Evolutionary conservation across 495 filamentous ascomycete species (phyloP).

Genomic region (Tuber magnatum): DNA sequence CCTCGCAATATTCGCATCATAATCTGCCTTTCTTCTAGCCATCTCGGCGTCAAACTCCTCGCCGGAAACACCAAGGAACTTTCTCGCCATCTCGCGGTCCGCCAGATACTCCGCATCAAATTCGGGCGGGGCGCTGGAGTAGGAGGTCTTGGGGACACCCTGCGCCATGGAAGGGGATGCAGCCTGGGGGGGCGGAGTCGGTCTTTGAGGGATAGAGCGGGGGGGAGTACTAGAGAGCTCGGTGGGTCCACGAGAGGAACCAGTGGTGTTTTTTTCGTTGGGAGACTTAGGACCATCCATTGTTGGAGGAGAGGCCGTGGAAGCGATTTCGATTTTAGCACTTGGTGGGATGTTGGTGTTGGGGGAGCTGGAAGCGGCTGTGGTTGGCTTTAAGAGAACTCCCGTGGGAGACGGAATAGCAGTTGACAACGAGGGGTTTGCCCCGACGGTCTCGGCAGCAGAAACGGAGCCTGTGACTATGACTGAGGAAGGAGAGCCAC

Average conservation of each 20-base stretch:
- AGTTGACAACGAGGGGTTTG: background rate
- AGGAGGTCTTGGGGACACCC: no score
- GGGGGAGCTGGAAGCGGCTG: background rate
- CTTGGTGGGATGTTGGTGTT: background rate
- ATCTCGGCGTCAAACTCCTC: background rate
- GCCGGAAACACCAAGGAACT: background rate
- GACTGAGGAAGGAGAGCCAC: background rate
- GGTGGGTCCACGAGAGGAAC: background rate
- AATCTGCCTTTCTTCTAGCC: background rate
- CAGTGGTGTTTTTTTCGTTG: background rate
- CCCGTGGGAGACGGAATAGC: background rate
- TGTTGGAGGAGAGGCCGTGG: background rate
- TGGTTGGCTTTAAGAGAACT: background rate
- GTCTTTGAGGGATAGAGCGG: background rate
- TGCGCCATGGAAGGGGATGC: background rate
- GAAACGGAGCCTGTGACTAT: background rate
- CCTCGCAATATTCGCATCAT: background rate
- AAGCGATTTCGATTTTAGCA: background rate
- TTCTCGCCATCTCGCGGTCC: background rate
- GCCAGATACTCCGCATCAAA: background rate
- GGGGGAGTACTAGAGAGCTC: background rate
- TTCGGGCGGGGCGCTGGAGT: background rate
- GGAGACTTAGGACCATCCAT: background rate
- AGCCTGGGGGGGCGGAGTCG: background rate
- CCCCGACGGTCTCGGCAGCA: background rate